phyloP scores from a whole-genome alignment of 2,329 filamentous ascomycete species.

The Penicillium corylophilum region DNA sequence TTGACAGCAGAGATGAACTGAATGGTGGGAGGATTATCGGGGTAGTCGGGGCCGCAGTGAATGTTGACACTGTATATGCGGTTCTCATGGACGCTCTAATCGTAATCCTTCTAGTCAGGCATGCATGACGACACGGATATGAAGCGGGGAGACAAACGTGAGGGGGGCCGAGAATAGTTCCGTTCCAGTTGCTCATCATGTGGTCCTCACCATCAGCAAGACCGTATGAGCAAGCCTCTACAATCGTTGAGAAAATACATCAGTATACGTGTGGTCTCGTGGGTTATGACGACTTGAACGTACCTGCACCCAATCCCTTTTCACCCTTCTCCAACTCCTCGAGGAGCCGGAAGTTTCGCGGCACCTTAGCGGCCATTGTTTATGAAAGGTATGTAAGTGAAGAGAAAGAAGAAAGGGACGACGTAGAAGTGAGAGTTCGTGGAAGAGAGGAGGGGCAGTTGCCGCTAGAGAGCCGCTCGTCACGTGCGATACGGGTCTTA shows the following conservation, averaged over 20 bases:
- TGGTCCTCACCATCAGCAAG: conserved; percentile 91
- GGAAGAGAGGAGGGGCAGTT: conserved; percentile 20
- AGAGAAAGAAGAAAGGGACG: conserved; percentile 2
- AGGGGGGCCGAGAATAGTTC: conserved; percentile 93
- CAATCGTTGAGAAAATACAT: conserved; percentile 20
- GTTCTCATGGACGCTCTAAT: conserved; percentile 91
- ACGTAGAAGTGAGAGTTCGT: conserved; percentile 5
- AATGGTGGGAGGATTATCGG: conserved; percentile 82
- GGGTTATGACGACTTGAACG: conserved; percentile 9
- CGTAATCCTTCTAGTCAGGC: conserved; percentile 14
- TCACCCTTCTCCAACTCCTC: conserved; percentile 99
- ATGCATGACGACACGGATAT: background rate
- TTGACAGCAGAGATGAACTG: conserved; percentile 94
- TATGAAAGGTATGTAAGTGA: background rate
- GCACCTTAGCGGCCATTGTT: conserved; percentile 70
- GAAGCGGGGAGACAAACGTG: conserved; percentile 63
- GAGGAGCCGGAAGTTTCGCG: conserved; percentile 91
- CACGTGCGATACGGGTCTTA: conserved; percentile 27
- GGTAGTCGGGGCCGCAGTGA: conserved; percentile 87
- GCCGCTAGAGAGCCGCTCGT: conserved; percentile 4
- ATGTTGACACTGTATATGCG: conserved; percentile 98
- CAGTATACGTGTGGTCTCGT: conserved; percentile 16
- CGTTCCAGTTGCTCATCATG: conserved; percentile 98
- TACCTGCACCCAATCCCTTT: conserved; percentile 87
- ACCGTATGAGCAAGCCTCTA: conserved; percentile 96